Evolutionary conservation across 2,329 filamentous ascomycete genomes (phyloP).

Genomic region (Escovopsis sp.): DNA sequence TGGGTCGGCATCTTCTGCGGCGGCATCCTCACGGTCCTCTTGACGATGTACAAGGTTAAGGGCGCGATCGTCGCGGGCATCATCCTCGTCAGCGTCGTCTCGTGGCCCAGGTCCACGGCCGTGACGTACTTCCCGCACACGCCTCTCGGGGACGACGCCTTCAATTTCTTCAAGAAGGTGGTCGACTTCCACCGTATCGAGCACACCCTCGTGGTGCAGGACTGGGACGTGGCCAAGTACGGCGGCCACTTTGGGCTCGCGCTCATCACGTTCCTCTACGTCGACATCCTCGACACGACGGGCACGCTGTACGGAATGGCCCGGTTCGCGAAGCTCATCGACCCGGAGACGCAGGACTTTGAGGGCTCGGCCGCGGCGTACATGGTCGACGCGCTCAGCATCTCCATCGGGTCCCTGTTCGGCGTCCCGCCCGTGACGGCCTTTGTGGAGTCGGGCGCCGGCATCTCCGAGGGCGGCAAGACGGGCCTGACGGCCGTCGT

Average conservation of each 20-base stretch:
- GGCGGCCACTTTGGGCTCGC: conserved; percentile 68
- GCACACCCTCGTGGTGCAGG: conserved; percentile 52
- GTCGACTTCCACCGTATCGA: conserved; percentile 70
- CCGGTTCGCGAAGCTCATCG: conserved; percentile 64
- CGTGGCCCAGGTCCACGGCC: conserved; percentile 63
- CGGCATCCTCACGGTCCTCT: conserved; percentile 61
- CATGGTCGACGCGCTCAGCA: conserved; percentile 62
- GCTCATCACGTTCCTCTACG: conserved; percentile 78
- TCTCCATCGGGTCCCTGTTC: conserved; percentile 66
- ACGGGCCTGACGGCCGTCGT: conserved; percentile 73
- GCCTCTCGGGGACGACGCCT: conserved; percentile 49
- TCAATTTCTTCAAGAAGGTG: conserved; percentile 80
- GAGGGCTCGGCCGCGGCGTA: conserved; percentile 76
- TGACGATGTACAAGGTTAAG: conserved; percentile 79
- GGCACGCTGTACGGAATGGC: conserved; percentile 86
- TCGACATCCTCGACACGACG: conserved; percentile 77
- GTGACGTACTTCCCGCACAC: conserved; percentile 75
- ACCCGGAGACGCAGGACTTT: conserved; percentile 73
- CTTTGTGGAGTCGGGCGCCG: conserved; percentile 79
- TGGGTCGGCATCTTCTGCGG: conserved; percentile 86
- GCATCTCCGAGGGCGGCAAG: conserved; percentile 74
- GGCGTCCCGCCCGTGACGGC: conserved; percentile 72
- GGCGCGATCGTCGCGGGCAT: conserved; percentile 77
- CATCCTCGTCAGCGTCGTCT: conserved; percentile 71
- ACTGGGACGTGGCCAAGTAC: conserved; percentile 56